Evolutionary conservation across 805 yeast genomes (phyloP).

Genomic region (Aciculoconidium aculeatum): DNA sequence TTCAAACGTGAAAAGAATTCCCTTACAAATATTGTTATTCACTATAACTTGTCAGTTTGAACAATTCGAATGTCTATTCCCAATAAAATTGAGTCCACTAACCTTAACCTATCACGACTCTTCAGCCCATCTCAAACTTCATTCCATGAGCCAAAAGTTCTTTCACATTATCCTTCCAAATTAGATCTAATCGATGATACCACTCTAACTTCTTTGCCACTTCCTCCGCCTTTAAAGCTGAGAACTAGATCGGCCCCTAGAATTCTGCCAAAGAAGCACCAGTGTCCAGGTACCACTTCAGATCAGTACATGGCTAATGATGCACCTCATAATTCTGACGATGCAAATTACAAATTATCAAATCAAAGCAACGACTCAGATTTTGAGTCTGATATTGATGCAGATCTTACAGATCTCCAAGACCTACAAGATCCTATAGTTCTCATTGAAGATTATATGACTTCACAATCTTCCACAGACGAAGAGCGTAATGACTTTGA

Average conservation of each 20-base stretch:
- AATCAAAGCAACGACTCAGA: not conserved
- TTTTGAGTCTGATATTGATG: slow-evolving; percentile 2
- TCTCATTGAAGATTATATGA: slow-evolving; percentile 53
- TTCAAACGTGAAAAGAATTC: too few species aligned
- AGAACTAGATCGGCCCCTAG: too few species aligned
- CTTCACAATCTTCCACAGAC: not conserved
- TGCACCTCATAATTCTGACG: slow-evolving; percentile 1
- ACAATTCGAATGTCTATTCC: too few species aligned
- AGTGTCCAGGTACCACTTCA: too few species aligned
- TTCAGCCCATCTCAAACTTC: too few species aligned
- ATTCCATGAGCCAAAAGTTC: slow-evolving; percentile 3
- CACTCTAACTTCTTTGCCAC: slow-evolving; percentile 45
- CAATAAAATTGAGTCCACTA: too few species aligned
- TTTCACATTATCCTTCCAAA: slow-evolving; percentile 33
- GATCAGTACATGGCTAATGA: too few species aligned
- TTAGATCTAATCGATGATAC: slow-evolving; percentile 45
- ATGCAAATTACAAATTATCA: slow-evolving; percentile 1
- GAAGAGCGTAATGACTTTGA: slow-evolving; percentile 6
- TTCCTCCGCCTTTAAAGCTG: slow-evolving; percentile 42
- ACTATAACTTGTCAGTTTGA: too few species aligned
- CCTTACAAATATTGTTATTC: too few species aligned
- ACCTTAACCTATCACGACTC: too few species aligned
- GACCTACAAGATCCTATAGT: slow-evolving; percentile 37
- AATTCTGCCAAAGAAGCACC: too few species aligned
- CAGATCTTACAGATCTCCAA: slow-evolving; percentile 13